Base-by-base conservation (phyloP, 805 yeast genomes). In the Teunomyces tritomae region DNA sequence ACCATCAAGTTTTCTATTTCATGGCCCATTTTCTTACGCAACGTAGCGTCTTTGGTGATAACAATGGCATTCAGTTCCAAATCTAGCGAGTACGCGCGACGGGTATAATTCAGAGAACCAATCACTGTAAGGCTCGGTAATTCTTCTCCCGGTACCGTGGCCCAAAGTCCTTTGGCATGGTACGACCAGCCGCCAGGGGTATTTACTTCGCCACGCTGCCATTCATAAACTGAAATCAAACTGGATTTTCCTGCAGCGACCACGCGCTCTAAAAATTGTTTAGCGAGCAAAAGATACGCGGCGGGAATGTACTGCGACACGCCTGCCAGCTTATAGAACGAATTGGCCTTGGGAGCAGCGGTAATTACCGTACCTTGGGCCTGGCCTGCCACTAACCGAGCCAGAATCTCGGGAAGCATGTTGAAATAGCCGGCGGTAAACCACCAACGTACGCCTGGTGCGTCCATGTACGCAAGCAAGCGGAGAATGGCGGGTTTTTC, bases 401-500 rank as follows among this genome's bases (percentile, higher is more conserved):
- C 67, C 58, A 81, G 83, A 45, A 88, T 84, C 34, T 83, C 82
- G 0, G 95, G 88, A 34, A 85, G 79, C 82, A 94, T 85, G 64
- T 94, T 94, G 73, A 94, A 94, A 64, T 94, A 94, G 2, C 99
- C 99, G 0, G 98, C 97, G 0, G 99, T 94, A 57, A 94, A 84
- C 54, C 87, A 79, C 95, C 96, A 92, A 45, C 74, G 76, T 26
- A 84, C 76, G 9, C 68, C 58, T 24, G 82, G 75, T 35, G 82
- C 71, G 57, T 81, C 81, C 43, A 81, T 70, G 49, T 74, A 75
- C 2, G 88, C 76, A 36, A 88, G 70, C 3, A 87, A 63, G 28
- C 84, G 69, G 34, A 87, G 65, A 28, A 92, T 69, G 0, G 87
- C 82, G 6, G 83, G 83, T 53, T 85, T 83, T 61, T 94, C 99